Base-by-base conservation (phyloP, 768 basidiomycete genomes). In the Trametes gibbosa region DNA sequence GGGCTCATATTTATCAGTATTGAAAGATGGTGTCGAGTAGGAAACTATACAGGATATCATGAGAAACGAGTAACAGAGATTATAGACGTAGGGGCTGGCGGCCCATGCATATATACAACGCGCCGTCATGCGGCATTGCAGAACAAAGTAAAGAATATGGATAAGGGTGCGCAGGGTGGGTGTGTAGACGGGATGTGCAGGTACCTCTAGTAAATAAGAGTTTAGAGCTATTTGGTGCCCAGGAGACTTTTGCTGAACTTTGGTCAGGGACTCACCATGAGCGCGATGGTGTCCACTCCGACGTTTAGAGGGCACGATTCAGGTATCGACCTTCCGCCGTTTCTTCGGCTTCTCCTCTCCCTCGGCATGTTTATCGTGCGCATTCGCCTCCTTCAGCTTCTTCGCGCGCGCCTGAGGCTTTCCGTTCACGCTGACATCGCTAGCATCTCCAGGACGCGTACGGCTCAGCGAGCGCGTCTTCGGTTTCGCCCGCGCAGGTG, bases 271-370 rank as follows among this genome's bases (percentile, higher is more conserved):
- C 29, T 32, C 29, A 32, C 29, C 29, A 32, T 32, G n/a, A n/a
- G n/a, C n/a, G n/a, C n/a, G n/a, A n/a, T n/a, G n/a, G n/a, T n/a
- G n/a, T n/a, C n/a, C n/a, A 5, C 43, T 10, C 9, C 24, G 45
- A 56, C 23, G 23, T 2, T 12, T 19, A 34, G 12, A 12, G 3
- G n/a, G 12, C 23, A 3, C 23, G 25, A 4, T 29, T 61, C 49
- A 61, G 13, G 48, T 14, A 16, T 56, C 63, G 8, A 67, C 61
- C 58, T 64, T 69, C 43, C 68, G 53, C 57, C 64, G 62, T 63
- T 69, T 69, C 66, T 67, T 69, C 21, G 68, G 68, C 52, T 67
- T 59, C 52, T 66, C 65, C n/a, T 64, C 64, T 9, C 62, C 63
- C 29, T 23, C 63, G n/a, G 19, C 56, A 24, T 65, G 64, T 35